Conservation (phyloP, 169 alveolate genomes). For the Plasmodium coatneyi region DNA sequence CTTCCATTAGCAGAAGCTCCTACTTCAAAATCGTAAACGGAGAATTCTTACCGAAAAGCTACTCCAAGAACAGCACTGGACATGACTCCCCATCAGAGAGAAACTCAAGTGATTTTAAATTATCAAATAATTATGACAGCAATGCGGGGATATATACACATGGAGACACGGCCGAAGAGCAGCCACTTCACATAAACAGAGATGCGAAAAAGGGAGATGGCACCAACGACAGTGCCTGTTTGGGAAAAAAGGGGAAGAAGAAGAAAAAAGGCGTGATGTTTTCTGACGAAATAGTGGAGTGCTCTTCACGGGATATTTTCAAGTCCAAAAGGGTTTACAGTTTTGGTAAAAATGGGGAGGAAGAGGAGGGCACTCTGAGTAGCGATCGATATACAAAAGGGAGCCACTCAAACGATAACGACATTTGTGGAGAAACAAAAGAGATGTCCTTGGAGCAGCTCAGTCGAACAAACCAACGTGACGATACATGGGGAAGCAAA, state of each 20-base stretch:
- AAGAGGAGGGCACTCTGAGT: not conserved
- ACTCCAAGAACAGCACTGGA: slow-evolving; percentile 13
- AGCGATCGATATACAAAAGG: not conserved
- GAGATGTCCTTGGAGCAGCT: not conserved
- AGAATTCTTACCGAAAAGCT: slow-evolving; percentile 50
- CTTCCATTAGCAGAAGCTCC: not conserved
- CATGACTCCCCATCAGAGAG: not conserved
- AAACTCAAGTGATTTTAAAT: slow-evolving; percentile 7
- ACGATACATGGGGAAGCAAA: not conserved
- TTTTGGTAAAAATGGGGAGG: not conserved
- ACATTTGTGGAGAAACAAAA: not conserved
- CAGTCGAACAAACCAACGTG: not conserved
- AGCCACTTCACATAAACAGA: not conserved
- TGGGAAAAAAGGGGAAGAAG: not conserved
- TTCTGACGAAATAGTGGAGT: slow-evolving; percentile 18
- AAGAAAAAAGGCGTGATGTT: slow-evolving; percentile 54
- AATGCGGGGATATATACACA: not conserved
- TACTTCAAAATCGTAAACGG: slow-evolving; percentile 42
- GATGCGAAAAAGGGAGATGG: not conserved
- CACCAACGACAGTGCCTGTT: not conserved
- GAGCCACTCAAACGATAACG: not conserved
- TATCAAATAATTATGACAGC: not conserved
- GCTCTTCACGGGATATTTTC: not conserved
- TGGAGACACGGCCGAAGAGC: not conserved
- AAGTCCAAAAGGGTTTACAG: not conserved